Evolutionary conservation across 371 early-diverging fungal species (phyloP).

Genomic region (Batkoa obscura): DNA sequence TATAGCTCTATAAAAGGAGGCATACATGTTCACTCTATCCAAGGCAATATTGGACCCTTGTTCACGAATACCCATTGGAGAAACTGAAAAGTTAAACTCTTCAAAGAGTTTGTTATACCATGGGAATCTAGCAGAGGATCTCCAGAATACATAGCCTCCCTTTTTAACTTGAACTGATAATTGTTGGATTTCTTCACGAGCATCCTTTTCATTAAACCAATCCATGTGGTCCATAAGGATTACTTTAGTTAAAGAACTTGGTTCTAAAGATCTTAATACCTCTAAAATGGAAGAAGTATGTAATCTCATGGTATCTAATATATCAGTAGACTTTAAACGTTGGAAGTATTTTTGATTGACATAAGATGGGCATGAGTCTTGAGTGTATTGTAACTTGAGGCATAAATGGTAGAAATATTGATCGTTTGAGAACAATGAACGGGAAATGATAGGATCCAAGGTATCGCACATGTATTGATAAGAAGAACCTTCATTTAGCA

Average conservation of each 20-base stretch:
- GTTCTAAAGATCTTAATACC: constrained; percentile 27
- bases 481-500: constrained; percentile 52
- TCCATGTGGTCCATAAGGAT: constrained; percentile 83
- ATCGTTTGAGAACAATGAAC: constrained; percentile 35
- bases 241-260: constrained; percentile 48
- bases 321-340: constrained; percentile 20
- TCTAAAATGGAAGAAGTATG: constrained; percentile 60
- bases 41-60: constrained; percentile 33
- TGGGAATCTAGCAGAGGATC: constrained; percentile 55
- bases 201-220: constrained; percentile 48
- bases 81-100: constrained; percentile 42
- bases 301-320: constrained; percentile 37
- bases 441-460: constrained; percentile 51
- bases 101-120: constrained; percentile 63
- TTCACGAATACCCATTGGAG: constrained; percentile 39
- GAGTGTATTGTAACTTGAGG: constrained; percentile 45
- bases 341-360: constrained; percentile 47
- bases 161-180: constrained; percentile 31
- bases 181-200: constrained; percentile 40
- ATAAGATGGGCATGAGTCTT: constrained; percentile 44
- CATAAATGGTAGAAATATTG: constrained; percentile 74
- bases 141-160: constrained; percentile 62
- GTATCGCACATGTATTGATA: constrained; percentile 65
- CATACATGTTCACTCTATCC: constrained; percentile 76
- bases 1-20: constrained; percentile 37